Evolutionary conservation across 129 eudicot species (phyloP).

Genomic region (Flaveria bidentis): DNA sequence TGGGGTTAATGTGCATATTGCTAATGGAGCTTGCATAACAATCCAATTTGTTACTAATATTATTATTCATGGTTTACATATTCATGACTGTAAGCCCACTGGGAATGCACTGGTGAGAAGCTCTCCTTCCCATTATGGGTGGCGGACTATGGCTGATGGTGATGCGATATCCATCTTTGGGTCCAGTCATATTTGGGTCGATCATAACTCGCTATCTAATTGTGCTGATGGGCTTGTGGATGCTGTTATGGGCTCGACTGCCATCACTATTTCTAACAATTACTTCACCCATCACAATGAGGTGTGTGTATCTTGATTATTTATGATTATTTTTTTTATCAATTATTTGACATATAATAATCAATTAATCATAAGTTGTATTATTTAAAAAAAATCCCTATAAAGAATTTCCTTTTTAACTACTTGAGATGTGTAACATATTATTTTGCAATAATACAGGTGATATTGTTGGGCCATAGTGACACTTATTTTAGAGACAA

Average conservation of each 20-base stretch:
- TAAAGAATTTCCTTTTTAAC: neutral
- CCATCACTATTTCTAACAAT: conserved; percentile 92
- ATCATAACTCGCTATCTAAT: conserved; percentile 83
- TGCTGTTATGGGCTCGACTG: conserved; percentile 95
- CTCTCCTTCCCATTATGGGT: conserved; percentile 81
- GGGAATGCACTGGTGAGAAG: conserved; percentile 96
- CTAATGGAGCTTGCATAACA: conserved; percentile 83
- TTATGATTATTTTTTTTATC: neutral
- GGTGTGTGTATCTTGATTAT: conserved; percentile 39
- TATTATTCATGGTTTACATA: conserved; percentile 76
- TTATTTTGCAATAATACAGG: conserved; percentile 43
- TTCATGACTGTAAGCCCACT: conserved; percentile 88
- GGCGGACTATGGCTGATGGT: conserved; percentile 97
- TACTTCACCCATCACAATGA: conserved; percentile 86
- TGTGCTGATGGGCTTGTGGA: conserved; percentile 96
- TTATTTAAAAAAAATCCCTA: too few relatives aligned
- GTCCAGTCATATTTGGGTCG: conserved; percentile 86
- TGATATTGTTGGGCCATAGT: conserved; percentile 92
- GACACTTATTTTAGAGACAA: conserved; percentile 76
- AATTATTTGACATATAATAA: neutral
- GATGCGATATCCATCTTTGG: conserved; percentile 85
- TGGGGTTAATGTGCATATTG: conserved; percentile 87
- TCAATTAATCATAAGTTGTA: neutral
- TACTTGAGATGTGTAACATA: neutral
- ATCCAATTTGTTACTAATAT: conserved; percentile 79